A percentile compares a stretch with the other conserved stretches of the same genome.
Conservation (phyloP, 805 yeast species). For the Candida suzukii region DNA sequence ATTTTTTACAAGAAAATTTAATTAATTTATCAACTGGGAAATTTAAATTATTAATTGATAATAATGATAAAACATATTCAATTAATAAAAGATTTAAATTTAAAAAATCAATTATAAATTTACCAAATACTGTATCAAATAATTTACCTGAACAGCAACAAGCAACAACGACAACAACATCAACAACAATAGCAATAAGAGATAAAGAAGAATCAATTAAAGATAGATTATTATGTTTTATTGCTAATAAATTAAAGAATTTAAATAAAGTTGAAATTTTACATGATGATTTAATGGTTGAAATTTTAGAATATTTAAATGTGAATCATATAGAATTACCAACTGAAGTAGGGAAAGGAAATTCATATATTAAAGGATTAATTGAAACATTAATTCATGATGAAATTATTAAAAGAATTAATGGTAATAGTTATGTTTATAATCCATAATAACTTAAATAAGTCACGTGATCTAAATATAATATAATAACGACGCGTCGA, state of each 20-base stretch:
- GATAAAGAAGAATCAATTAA: not conserved
- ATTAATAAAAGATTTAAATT: not conserved
- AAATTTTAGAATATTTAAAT: conserved; percentile 16
- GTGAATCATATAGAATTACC: not conserved
- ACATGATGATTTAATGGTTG: conserved; percentile 25
- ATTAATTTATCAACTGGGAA: conserved; percentile 25
- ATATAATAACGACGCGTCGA: no score
- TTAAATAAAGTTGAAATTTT: conserved; percentile 13
- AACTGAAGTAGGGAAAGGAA: conserved; percentile 2
- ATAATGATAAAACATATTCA: not conserved
- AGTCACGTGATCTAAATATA: no score
- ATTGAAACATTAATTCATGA: conserved; percentile 29
- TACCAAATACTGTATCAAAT: no score
- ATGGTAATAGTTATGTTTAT: conserved; percentile 7
- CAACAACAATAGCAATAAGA: no score
- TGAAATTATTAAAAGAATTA: conserved; percentile 26
- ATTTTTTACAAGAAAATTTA: conserved; percentile 25
- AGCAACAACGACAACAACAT: no score
- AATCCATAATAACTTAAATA: conserved; percentile 9
- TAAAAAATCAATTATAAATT: not conserved
- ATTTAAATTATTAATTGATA: conserved; percentile 19
- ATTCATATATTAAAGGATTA: conserved; percentile 17
- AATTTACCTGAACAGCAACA: no score
- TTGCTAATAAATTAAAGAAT: conserved; percentile 27
- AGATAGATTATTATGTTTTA: not conserved